Base-by-base conservation (phyloP, 2,329 filamentous ascomycete species). In the Aspergillus carbonarius region DNA sequence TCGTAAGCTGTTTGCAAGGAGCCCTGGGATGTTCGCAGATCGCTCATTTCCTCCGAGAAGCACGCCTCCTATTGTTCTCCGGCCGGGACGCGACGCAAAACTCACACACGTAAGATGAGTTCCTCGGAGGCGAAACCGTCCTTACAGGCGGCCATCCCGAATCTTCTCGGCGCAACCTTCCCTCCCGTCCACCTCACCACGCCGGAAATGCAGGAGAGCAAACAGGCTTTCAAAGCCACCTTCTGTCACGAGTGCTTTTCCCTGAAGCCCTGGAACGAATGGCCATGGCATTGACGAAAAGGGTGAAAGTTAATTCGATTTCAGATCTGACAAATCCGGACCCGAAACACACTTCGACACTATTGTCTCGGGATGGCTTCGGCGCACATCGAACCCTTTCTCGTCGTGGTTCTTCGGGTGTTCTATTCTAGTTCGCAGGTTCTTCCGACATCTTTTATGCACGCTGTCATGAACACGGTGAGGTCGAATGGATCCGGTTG, bases 391-490 rank as follows among this genome's bases (percentile, higher is more conserved):
- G 6, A 23, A 25, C 23, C 42, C 20, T 12, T 8, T 47, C 15
- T 20, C 23, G 8, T 27, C 44, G 46, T 52, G 35, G 39, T 57
- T 57, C 52, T 47, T 55, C 52, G 52, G 40, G 25, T 15, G 52
- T 55, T 55, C 52, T 35, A 55, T 40, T 35, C 27, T 18, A 20
- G 20, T 23, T 46, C n/a, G 23, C 25, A 15, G 40, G 34, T 17
- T 23, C 25, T 18, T 47, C 35, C 51, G 44, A 13, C 25, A 46
- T 20, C 13, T n/a, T 5, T 32, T n/a, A 37, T 55, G 39, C 44
- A 54, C 18, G 49, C 32, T 35, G 35, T 39, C 30, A 52, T 52
- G 17, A 37, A 52, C 35, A 39, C 32, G 49, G 32, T 52, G 32
- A 52, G 35, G 35, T 37, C 5, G n/a, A 48, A 27, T 17, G 23